phyloP scores from a whole-genome alignment of 306 rosid genomes.

The Cercis canadensis region DNA sequence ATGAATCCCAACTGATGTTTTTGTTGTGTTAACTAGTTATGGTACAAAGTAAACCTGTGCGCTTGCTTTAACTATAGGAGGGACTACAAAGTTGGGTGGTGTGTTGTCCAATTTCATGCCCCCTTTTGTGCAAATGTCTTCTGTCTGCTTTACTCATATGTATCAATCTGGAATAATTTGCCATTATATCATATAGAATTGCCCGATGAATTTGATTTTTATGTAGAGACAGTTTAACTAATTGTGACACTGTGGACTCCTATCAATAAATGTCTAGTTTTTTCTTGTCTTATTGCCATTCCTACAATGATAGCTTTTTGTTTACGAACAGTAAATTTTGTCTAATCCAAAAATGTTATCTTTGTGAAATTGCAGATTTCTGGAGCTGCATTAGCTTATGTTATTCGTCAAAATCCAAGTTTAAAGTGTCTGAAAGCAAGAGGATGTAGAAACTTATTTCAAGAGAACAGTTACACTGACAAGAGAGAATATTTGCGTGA shows the following conservation, averaged over 20 bases:
- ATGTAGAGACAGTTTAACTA: slow-evolving; percentile 31
- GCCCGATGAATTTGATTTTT: slow-evolving; percentile 10
- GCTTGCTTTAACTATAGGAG: slow-evolving; percentile 25
- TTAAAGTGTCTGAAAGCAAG: slow-evolving; percentile 68
- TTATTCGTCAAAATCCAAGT: slow-evolving; percentile 54
- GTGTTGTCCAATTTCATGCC: slow-evolving; percentile 10
- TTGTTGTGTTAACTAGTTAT: slow-evolving; percentile 24
- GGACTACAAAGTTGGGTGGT: slow-evolving; percentile 1
- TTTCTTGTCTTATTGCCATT: slow-evolving; percentile 8
- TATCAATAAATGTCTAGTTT: neutral
- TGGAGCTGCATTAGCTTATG: slow-evolving; percentile 60
- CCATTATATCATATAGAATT: slow-evolving; percentile 6
- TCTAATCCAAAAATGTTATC: slow-evolving; percentile 9
- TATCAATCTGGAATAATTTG: slow-evolving; percentile 5
- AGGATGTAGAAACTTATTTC: slow-evolving; percentile 65
- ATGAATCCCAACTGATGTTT: slow-evolving; percentile 25
- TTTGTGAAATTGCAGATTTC: slow-evolving; percentile 62
- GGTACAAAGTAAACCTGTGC: slow-evolving; percentile 19
- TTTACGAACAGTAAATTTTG: slow-evolving; percentile 16
- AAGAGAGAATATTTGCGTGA: slow-evolving; percentile 47
- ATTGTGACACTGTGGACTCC: slow-evolving; percentile 16
- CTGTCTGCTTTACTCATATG: slow-evolving; percentile 16
- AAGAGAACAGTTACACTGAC: slow-evolving; percentile 35
- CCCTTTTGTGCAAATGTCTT: slow-evolving; percentile 26
- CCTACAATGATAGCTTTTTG: slow-evolving; percentile 19